phyloP scores from a whole-genome alignment of 106 monocot species.

The Dioscorea zingiberensis region DNA sequence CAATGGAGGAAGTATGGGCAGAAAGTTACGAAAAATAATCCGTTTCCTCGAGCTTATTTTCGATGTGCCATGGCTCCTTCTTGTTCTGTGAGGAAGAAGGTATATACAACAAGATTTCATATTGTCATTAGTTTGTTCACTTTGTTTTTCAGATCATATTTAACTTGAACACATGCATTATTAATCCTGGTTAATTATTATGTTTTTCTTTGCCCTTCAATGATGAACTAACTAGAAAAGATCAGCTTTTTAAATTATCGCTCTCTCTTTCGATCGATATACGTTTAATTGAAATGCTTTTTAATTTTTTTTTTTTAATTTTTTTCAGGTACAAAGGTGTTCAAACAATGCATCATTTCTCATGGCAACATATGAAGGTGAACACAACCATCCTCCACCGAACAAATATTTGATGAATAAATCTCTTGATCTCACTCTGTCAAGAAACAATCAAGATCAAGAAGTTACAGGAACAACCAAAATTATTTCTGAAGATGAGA shows the following conservation, averaged over 20 bases:
- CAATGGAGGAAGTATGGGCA: conserved; percentile 25
- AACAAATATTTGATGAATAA: background rate
- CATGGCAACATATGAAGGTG: conserved; percentile 38
- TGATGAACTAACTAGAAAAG: background rate
- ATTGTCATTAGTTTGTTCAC: background rate
- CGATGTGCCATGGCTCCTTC: conserved; percentile 18
- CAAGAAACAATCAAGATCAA: too few species aligned
- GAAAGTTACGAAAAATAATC: conserved; percentile 23
- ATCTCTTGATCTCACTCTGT: too few species aligned
- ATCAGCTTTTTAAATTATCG: too few species aligned
- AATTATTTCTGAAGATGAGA: too few species aligned
- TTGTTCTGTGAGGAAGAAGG: conserved; percentile 25
- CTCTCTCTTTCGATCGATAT: too few species aligned
- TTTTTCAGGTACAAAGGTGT: conserved; percentile 32
- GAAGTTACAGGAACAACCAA: too few species aligned
- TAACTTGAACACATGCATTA: background rate
- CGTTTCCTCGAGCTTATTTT: conserved; percentile 22
- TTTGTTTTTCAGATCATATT: background rate
- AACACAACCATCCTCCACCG: conserved; percentile 29
- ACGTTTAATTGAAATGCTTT: background rate
- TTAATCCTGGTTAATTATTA: background rate
- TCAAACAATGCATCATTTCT: conserved; percentile 26
- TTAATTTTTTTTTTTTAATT: background rate
- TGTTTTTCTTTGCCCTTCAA: background rate
- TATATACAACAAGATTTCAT: background rate